A percentile compares a stretch with the other conserved stretches of the same genome.
Evolutionary conservation across 2,329 filamentous ascomycete species (phyloP).

Genomic region (Pezicula rhizophila): DNA sequence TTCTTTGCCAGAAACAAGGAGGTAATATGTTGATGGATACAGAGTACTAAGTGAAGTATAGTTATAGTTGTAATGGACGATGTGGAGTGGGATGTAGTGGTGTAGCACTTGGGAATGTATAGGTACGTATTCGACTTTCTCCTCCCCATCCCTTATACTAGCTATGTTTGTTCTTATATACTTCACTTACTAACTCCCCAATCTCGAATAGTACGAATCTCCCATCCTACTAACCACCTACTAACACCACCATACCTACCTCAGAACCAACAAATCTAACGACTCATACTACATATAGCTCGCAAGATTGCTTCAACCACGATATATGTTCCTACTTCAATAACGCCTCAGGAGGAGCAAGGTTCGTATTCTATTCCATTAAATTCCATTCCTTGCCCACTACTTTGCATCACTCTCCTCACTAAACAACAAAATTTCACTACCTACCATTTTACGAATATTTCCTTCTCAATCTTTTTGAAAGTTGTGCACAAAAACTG

Average conservation of each 20-base stretch:
- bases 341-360: constrained; percentile 39
- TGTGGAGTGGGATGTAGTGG: constrained; percentile 42
- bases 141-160: no score
- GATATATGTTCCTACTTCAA: constrained; percentile 47
- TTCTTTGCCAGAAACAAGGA: neutral
- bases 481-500: neutral
- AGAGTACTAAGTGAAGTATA: constrained; percentile 12
- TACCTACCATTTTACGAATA: no score
- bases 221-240: no score
- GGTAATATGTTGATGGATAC: neutral
- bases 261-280: neutral
- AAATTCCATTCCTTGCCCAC: neutral
- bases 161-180: no score
- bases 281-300: constrained; percentile 15
- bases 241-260: neutral
- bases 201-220: constrained; percentile 16
- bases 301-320: constrained; percentile 44
- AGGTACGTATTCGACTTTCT: no score
- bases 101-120: constrained; percentile 37
- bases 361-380: constrained; percentile 23
- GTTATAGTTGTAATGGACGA: constrained; percentile 43
- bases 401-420: neutral
- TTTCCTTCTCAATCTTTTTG: no score
- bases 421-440: neutral
- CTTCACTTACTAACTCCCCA: no score